phyloP scores from a whole-genome alignment of 2,329 filamentous ascomycete genomes.

The Hyphodiscus sp. region DNA sequence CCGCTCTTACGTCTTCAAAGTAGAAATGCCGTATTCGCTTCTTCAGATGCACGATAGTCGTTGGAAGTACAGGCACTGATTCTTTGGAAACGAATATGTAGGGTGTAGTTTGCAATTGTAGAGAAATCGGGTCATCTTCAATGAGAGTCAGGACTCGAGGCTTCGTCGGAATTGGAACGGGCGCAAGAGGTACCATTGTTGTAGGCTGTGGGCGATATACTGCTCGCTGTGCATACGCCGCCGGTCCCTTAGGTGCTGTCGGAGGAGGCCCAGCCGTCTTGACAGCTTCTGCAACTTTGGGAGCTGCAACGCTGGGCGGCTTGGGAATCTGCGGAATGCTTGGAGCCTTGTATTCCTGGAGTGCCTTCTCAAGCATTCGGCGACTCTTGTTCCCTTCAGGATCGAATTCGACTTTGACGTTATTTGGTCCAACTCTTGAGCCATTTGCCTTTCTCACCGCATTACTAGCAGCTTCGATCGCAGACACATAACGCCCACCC shows the following conservation, averaged over 20 bases:
- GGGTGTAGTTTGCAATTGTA: conserved; percentile 68
- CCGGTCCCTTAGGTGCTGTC: conserved; percentile 78
- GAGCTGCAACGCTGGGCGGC: conserved; percentile 24
- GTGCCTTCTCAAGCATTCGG: conserved; percentile 66
- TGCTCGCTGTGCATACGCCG: conserved; percentile 17
- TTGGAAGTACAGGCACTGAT: conserved; percentile 78
- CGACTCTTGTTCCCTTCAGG: conserved; percentile 79
- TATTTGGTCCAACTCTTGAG: conserved; percentile 69
- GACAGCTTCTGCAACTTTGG: conserved; percentile 33
- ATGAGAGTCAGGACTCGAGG: conserved; percentile 48
- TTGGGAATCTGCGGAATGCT: conserved; percentile 16
- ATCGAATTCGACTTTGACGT: conserved; percentile 80
- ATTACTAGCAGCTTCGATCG: conserved; percentile 72
- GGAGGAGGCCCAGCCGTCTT: conserved; percentile 62
- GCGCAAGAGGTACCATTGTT: conserved; percentile 7
- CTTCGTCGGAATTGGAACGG: conserved; percentile 34
- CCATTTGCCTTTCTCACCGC: conserved; percentile 74
- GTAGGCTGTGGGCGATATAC: conserved; percentile 23
- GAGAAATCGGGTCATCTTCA: conserved; percentile 54
- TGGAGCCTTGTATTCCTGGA: conserved; percentile 54
- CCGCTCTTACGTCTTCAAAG: conserved; percentile 75
- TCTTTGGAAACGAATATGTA: conserved; percentile 87
- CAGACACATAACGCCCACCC: conserved; percentile 47
- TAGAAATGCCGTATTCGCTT: conserved; percentile 79
- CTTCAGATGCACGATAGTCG: conserved; percentile 84